These are phyloP conservation scores for Lasiodiplodia hormozganensis DNA, from an alignment of 2,329 filamentous ascomycete species.

Conservation along the genomic window DNA sequence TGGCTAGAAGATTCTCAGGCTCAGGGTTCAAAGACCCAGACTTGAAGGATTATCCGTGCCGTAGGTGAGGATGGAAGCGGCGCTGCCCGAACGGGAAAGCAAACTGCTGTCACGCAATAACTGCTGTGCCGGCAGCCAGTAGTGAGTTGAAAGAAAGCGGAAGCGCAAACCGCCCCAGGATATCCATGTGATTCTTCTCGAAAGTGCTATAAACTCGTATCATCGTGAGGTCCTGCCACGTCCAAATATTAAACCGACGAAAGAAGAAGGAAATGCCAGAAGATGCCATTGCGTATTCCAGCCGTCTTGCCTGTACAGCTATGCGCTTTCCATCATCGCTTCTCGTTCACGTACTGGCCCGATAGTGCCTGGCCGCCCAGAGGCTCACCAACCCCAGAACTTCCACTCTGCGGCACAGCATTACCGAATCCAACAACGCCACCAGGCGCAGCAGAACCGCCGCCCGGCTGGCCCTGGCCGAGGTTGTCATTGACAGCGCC, in stretches of 20 bases:
- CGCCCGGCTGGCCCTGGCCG: constrained; percentile 38
- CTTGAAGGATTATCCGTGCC: neutral
- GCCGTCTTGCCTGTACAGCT: neutral
- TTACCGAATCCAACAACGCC: constrained; percentile 46
- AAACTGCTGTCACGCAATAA: neutral
- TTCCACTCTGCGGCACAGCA: constrained; percentile 43
- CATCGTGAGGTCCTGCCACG: constrained; percentile 24
- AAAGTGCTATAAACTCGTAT: constrained; percentile 19
- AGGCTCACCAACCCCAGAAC: constrained; percentile 45
- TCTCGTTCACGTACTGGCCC: constrained; percentile 27
- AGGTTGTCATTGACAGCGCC: constrained; percentile 41
- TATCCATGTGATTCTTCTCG: neutral
- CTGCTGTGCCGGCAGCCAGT: neutral
- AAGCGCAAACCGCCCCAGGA: constrained; percentile 1
- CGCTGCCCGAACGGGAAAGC: neutral
- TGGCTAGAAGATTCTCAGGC: neutral
- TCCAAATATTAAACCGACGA: neutral
- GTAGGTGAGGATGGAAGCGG: neutral
- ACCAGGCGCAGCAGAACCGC: constrained; percentile 33
- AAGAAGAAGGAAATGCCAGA: neutral
- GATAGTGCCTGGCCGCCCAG: constrained; percentile 31
- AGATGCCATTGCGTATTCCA: neutral
- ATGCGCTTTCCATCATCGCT: constrained; percentile 10
- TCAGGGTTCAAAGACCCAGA: neutral
- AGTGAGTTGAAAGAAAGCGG: neutral